A percentile compares a stretch with the other conserved stretches of the same genome.
Conservation (phyloP, 495 filamentous ascomycete species). For the Umbilicaria muhlenbergii region DNA sequence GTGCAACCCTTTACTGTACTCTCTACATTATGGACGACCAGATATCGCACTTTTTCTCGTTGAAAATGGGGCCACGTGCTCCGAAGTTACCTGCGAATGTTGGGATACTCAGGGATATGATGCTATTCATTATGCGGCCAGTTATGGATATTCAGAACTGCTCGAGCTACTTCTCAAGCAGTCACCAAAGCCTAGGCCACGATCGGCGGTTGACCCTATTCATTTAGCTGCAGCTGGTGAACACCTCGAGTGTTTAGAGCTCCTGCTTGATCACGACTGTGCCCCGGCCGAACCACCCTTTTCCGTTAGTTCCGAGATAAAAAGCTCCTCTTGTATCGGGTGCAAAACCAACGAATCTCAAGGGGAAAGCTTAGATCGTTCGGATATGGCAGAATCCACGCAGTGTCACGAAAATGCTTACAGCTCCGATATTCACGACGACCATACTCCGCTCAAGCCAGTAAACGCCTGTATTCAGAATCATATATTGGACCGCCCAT, state of each 20-base stretch:
- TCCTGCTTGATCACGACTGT: neutral
- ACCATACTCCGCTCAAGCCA: neutral
- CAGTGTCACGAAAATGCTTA: neutral
- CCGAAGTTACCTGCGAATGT: neutral
- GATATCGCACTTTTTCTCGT: neutral
- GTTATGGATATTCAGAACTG: neutral
- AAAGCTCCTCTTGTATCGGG: neutral
- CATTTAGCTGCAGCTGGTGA: slow-evolving; percentile 1
- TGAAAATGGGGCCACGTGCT: neutral
- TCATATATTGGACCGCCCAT: too few relatives aligned
- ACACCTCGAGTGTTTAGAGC: slow-evolving; percentile 1
- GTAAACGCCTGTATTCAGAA: neutral
- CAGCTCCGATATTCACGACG: neutral
- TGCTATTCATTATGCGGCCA: slow-evolving; percentile 3
- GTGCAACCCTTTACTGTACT: neutral
- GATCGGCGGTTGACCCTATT: slow-evolving; percentile 1
- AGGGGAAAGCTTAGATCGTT: neutral
- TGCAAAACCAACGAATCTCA: neutral
- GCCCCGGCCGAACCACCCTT: neutral
- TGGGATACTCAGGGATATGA: neutral
- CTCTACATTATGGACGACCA: neutral
- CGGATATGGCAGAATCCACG: too few relatives aligned
- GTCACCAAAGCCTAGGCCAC: neutral
- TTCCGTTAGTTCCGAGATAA: neutral
- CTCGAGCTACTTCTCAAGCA: neutral